Evolutionary conservation across 1,284 basidiomycete species (phyloP), one percentile per base, ranked within the genome.

Genomic region (Porogramme epimiltina): DNA sequence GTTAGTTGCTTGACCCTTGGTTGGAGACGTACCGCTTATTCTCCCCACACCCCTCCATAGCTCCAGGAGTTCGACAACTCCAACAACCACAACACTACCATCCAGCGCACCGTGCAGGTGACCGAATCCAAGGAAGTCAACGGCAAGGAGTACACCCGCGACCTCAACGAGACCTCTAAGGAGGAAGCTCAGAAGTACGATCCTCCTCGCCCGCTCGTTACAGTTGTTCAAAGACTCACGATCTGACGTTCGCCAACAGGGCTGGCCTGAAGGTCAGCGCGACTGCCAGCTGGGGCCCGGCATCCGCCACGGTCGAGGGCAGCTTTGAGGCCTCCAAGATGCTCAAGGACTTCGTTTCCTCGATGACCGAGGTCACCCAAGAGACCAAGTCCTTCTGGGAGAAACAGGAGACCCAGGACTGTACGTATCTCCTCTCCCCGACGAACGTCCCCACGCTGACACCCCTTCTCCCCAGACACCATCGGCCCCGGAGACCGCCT

Each of bases 281-380:
- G 4, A 18, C 4, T n/a, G 42, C 42, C n/a, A 28, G 24, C 25
- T 43, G 25, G 23, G 3, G n/a, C 10, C 23, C 42, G n/a, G 42
- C 19, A 10, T 43, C 42, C 11, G 42, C 25, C 24, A 9, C 42
- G 9, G 24, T 28, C 11, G 11, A 15, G 10, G n/a, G 3, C 2
- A 25, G 42, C 16, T 43, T 43, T 19, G 42, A 43, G 25, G 15
- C 5, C 11, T 43, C 42, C 24, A 28, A 43, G 15, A 11, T 31
- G 23, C 42, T 43, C n/a, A 43, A 43, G 11, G 23, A 43, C 25
- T 31, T 43, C n/a, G 25, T 43, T 8, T 43, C 42, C n/a, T 43
- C 42, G n/a, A 28, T n/a, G 23, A 43, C 24, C 24, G 42, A 43
- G 16, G 25, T 43, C 24, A 28, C 42, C 5, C 25, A 43, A 3